Evolutionary conservation across 768 basidiomycete species (phyloP), one percentile per base, ranked within the genome.

Genomic region (Xanthoconium stramineum): DNA sequence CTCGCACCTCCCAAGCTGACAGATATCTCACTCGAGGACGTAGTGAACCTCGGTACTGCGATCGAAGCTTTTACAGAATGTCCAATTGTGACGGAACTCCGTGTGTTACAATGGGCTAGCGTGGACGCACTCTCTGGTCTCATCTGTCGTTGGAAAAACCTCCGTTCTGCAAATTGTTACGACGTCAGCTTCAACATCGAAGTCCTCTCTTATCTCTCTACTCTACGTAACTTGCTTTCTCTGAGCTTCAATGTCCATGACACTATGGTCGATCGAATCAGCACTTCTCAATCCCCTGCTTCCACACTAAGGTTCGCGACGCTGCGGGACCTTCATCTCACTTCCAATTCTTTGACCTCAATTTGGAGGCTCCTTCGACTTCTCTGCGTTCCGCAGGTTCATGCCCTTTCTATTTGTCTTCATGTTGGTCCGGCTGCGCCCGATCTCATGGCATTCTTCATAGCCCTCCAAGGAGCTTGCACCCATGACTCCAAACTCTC

Each of bases 1-100:
- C 47, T 63, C 33, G 12, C 43, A 47, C 30, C 35, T 19, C n/a
- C 61, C 1, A 29, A 33, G 3, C 6, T 63, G 24, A 52, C 29
- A 35, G 33, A 35, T 12, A 35, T 35, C 33, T 35, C 33, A 12
- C 33, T 35, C 33, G 8, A 8, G 33, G 9, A 12, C 12, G 6
- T 12, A 35, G 33, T 9, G 33, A 12, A 3, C 33, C 33, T 35
- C 6, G 12, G 19, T 39, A 14, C 52, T 10, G 7, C 36, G 2
- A 5, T 35, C 9, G 33, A 35, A 9, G 12, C 29, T 24, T 56
- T 63, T 38, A 49, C 48, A 15, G 10, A 28, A 9, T 43, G 42
- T 24, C 42, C 20, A n/a, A 8, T 28, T 10, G 42, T 43, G 8
- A 13, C 19, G 3, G 13, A 43, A 4, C 13, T 43, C 20, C 42